phyloP scores from a whole-genome alignment of 140 eudicot species.

The Cichorium intybus region DNA sequence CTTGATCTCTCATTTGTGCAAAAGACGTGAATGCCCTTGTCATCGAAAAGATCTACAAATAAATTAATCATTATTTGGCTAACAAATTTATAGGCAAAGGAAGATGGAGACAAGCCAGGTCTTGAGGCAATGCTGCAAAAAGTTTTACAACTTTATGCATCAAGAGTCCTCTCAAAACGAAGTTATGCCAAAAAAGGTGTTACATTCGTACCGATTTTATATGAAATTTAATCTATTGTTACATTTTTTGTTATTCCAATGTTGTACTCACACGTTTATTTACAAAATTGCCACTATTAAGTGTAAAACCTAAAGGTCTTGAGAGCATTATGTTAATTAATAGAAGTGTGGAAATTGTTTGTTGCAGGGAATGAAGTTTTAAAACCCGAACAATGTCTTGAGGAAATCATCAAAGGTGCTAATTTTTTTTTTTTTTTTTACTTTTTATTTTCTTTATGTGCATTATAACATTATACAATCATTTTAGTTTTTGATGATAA shows the following conservation, averaged over 20 bases:
- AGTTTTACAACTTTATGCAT: conserved; percentile 88
- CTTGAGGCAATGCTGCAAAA: conserved; percentile 97
- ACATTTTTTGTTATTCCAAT: background rate
- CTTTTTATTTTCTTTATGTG: background rate
- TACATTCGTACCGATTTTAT: conserved; percentile 3
- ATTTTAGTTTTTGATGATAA: too few relatives aligned
- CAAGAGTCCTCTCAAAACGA: conserved; percentile 83
- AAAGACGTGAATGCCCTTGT: background rate
- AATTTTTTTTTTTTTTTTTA: background rate
- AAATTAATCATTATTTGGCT: conserved; percentile 5
- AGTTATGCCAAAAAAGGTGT: conserved; percentile 94
- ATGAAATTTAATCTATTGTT: background rate
- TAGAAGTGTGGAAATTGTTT: background rate
- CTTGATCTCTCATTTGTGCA: background rate
- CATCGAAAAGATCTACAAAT: background rate
- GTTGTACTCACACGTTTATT: background rate
- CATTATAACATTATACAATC: background rate
- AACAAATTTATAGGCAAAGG: conserved; percentile 69
- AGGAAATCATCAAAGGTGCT: conserved; percentile 80
- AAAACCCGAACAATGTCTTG: conserved; percentile 80
- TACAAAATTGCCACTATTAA: background rate
- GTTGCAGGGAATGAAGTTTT: conserved; percentile 71
- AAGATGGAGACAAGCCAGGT: conserved; percentile 97
- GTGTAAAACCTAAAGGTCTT: too few relatives aligned
- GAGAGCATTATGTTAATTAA: background rate